These are phyloP conservation scores for Suillus decipiens DNA, from an alignment of 768 basidiomycete genomes.

Conservation along the genomic window DNA sequence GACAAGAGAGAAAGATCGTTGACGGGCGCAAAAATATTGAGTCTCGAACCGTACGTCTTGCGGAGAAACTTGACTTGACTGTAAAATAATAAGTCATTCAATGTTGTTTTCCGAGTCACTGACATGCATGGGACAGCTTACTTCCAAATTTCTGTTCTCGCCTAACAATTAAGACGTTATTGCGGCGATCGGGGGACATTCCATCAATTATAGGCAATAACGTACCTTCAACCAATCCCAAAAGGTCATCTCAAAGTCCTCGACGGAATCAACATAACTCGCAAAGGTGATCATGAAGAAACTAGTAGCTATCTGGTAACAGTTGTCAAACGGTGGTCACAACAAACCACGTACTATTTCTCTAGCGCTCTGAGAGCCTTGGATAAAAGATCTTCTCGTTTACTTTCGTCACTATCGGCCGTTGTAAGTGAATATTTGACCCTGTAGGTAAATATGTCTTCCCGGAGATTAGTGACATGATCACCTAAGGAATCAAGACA, in stretches of 20 bases:
- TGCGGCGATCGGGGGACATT: not conserved
- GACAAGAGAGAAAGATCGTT: constrained; percentile 85
- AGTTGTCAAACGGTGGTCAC: constrained; percentile 2
- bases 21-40: constrained; percentile 91
- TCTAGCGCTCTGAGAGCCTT: constrained; percentile 79
- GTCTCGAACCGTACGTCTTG: constrained; percentile 74
- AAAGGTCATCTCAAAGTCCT: constrained; percentile 69
- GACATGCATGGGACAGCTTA: constrained; percentile 39
- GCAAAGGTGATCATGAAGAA: constrained; percentile 96
- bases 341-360: constrained; percentile 74
- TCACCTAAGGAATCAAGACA: constrained; percentile 55
- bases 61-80: constrained; percentile 89
- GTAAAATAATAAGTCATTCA: constrained; percentile 5
- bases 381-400: constrained; percentile 51
- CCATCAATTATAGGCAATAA: not conserved
- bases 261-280: constrained; percentile 75
- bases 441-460: constrained; percentile 82
- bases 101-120: not conserved
- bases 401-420: constrained; percentile 62
- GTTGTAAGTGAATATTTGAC: constrained; percentile 84
- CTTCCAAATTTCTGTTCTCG: constrained; percentile 93
- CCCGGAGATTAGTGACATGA: constrained; percentile 88
- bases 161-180: constrained; percentile 35
- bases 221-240: constrained; percentile 83
- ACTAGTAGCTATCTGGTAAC: constrained; percentile 38